Percentiles rank a stretch among this genome's conserved stretches.
Evolutionary conservation across 2,329 filamentous ascomycete genomes (phyloP).

Genomic region (Aspergillus alliaceus): DNA sequence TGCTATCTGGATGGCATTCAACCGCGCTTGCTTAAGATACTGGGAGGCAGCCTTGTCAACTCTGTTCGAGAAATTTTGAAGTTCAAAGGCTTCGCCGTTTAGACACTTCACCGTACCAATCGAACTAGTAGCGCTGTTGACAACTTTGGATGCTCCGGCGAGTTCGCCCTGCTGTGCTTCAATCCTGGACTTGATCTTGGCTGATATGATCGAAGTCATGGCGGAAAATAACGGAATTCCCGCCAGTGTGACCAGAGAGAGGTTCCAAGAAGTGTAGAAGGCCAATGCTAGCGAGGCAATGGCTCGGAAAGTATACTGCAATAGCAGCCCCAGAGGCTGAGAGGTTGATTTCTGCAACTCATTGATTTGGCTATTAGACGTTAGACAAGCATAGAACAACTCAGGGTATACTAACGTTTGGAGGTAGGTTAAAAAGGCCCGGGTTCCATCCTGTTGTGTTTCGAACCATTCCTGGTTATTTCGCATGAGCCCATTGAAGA

Average conservation of each 20-base stretch:
- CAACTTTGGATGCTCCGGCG: conserved; percentile 68
- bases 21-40: conserved; percentile 68
- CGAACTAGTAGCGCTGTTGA: conserved; percentile 66
- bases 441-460: conserved; percentile 66
- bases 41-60: conserved; percentile 60
- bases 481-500: conserved; percentile 69
- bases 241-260: conserved; percentile 76
- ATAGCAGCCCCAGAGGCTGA: conserved; percentile 71
- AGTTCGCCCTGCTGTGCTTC: conserved; percentile 67
- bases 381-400: conserved; percentile 1
- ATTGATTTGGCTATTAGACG: conserved; percentile 64
- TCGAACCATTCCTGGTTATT: conserved; percentile 86
- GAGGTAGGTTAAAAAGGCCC: conserved; percentile 68
- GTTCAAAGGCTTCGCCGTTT: conserved; percentile 71
- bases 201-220: conserved; percentile 61
- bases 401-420: conserved; percentile 63
- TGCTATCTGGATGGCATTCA: conserved; percentile 70
- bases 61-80: conserved; percentile 61
- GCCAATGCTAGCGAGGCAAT: conserved; percentile 69
- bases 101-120: conserved; percentile 88
- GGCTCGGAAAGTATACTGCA: conserved; percentile 65
- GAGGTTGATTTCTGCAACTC: conserved; percentile 81
- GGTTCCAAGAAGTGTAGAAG: conserved; percentile 77
- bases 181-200: conserved; percentile 65
- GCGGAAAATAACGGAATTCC: conserved; percentile 68